Evolutionary conservation across 2,329 filamentous ascomycete species (phyloP).

Genomic region (Calonectria henricotiae): DNA sequence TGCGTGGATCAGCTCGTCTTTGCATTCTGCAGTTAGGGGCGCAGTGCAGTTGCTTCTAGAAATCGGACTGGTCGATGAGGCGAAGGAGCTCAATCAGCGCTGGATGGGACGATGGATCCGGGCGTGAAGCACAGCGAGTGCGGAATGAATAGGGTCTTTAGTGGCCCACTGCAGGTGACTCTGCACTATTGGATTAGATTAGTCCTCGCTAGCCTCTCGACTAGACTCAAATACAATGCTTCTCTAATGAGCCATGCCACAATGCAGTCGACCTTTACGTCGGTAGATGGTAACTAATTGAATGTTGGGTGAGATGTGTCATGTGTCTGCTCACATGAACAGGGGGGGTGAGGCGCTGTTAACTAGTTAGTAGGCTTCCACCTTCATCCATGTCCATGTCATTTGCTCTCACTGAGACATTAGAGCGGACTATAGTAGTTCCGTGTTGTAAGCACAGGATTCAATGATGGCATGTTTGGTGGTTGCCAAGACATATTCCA

Average conservation of each 20-base stretch:
- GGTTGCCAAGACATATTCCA: slow-evolving; percentile 10
- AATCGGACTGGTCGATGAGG: slow-evolving; percentile 10
- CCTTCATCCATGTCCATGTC: not conserved
- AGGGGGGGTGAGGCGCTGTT: not conserved
- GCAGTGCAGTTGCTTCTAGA: slow-evolving; percentile 10
- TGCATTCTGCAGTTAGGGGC: not conserved
- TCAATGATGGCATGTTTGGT: too few species aligned
- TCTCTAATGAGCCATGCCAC: not conserved
- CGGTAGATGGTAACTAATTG: too few species aligned
- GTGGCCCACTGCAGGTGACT: not conserved
- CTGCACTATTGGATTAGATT: not conserved
- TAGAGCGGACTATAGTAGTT: slow-evolving; percentile 6
- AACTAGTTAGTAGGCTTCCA: not conserved
- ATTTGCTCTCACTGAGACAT: not conserved
- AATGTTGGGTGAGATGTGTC: not conserved
- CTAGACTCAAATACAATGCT: not conserved
- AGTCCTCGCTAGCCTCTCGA: not conserved
- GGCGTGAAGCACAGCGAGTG: not conserved
- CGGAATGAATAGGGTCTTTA: not conserved
- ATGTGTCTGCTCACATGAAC: not conserved
- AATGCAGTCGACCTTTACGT: too few species aligned
- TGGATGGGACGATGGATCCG: slow-evolving; percentile 15
- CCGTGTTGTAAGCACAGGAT: not conserved
- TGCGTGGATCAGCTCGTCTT: slow-evolving; percentile 4
- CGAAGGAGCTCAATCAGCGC: slow-evolving; percentile 10